A percentile compares a stretch with the other conserved stretches of the same genome.
Evolutionary conservation across 2,329 filamentous ascomycete species (phyloP).

Genomic region (Chaetomiaceae sp.): DNA sequence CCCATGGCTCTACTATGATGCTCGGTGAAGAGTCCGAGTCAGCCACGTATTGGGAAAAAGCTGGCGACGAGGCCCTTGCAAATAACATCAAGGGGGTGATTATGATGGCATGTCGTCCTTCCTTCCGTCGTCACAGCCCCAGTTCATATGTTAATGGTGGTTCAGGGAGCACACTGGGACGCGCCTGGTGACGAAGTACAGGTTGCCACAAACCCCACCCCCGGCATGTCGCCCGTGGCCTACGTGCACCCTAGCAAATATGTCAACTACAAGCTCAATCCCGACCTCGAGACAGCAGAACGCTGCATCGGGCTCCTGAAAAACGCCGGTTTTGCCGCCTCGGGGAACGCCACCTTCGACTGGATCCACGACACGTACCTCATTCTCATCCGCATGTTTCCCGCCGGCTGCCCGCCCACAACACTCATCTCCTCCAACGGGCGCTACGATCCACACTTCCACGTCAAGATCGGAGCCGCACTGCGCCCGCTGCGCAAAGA

Average conservation of each 20-base stretch:
- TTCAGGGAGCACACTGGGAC: conserved; percentile 3
- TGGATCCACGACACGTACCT: conserved; percentile 72
- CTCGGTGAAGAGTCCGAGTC: conserved; percentile 59
- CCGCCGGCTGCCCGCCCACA: conserved; percentile 58
- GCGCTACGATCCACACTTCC: conserved; percentile 39
- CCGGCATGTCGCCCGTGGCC: conserved; percentile 59
- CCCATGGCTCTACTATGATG: conserved; percentile 70
- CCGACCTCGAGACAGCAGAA: conserved; percentile 43
- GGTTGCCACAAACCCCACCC: conserved; percentile 56
- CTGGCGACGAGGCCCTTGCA: conserved; percentile 58
- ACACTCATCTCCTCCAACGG: conserved; percentile 46
- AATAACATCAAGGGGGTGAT: conserved; percentile 58
- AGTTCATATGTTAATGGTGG: neutral
- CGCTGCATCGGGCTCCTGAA: conserved; percentile 36
- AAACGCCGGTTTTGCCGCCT: conserved; percentile 50
- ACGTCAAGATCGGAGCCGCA: conserved; percentile 51
- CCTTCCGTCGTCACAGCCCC: no score
- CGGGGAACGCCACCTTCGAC: conserved; percentile 53
- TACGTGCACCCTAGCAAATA: conserved; percentile 65
- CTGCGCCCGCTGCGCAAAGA: conserved; percentile 54
- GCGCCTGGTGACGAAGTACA: conserved; percentile 40
- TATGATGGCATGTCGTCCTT: conserved; percentile 52
- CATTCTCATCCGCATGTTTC: conserved; percentile 67
- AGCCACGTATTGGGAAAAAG: conserved; percentile 62
- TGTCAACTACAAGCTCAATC: conserved; percentile 54